These are phyloP conservation scores for Corchorus olitorius DNA, from an alignment of 345 rosid species.

Conservation along the genomic window DNA sequence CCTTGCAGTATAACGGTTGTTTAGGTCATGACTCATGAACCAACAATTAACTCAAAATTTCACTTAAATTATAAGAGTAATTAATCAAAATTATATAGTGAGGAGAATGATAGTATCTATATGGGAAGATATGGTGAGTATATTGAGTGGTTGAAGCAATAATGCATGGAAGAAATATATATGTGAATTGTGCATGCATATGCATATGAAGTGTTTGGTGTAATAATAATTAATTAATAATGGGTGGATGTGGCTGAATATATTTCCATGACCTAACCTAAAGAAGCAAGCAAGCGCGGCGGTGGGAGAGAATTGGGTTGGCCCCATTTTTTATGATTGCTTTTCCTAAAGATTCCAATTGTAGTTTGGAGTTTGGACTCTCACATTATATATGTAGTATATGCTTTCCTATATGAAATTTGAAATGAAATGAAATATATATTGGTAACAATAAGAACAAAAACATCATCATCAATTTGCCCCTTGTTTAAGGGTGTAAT, in stretches of 20 bases:
- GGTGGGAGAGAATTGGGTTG: neutral
- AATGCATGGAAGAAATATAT: neutral
- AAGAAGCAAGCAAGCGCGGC: neutral
- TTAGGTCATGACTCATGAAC: no score
- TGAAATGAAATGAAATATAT: no score
- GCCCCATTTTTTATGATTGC: conserved; percentile 5
- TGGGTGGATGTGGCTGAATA: no score
- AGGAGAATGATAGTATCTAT: no score
- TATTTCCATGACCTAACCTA: neutral
- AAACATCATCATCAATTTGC: neutral
- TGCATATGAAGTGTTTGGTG: neutral
- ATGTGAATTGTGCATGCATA: neutral
- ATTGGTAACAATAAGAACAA: neutral
- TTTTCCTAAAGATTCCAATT: neutral
- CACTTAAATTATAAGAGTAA: no score
- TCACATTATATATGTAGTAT: conserved; percentile 6
- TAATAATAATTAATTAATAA: neutral
- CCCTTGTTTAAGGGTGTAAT: neutral
- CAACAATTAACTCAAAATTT: no score
- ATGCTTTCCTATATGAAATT: neutral
- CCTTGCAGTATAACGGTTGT: no score
- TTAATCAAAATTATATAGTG: neutral
- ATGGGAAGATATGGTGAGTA: neutral
- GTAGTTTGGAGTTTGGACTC: neutral
- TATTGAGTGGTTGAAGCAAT: neutral